Conservation (phyloP, 2,329 filamentous ascomycete species). For the Talaromyces rugulosus region DNA sequence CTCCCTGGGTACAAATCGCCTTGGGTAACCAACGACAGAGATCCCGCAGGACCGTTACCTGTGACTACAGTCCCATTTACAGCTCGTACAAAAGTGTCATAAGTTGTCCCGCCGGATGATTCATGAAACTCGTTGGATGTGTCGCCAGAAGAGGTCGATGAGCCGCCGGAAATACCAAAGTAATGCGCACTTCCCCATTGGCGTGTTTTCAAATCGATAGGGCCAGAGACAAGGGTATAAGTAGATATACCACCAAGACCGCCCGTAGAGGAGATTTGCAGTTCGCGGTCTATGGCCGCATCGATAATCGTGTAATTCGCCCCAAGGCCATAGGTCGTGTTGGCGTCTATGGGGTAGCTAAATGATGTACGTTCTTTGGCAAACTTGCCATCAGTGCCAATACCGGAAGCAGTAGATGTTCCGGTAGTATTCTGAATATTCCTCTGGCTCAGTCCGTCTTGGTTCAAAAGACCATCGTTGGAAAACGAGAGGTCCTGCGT, state of each 20-base stretch:
- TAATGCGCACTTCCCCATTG: constrained; percentile 29
- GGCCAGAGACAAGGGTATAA: constrained; percentile 49
- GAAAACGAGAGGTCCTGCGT: constrained; percentile 54
- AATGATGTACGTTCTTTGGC: constrained; percentile 38
- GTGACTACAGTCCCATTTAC: constrained; percentile 24
- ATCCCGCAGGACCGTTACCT: constrained; percentile 13
- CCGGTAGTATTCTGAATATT: constrained; percentile 52
- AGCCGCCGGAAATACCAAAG: constrained; percentile 15
- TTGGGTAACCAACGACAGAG: constrained; percentile 1
- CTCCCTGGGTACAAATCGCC: constrained; percentile 4
- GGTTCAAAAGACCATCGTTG: constrained; percentile 53
- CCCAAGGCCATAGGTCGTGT: constrained; percentile 46
- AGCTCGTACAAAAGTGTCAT: constrained; percentile 21
- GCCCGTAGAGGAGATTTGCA: constrained; percentile 40
- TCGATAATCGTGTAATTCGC: constrained; percentile 48
- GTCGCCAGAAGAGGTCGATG: constrained; percentile 25
- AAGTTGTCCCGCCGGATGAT: constrained; percentile 17
- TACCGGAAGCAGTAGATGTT: constrained; percentile 18
- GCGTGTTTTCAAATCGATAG: constrained; percentile 21
- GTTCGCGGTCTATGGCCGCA: constrained; percentile 47
- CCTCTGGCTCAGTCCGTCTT: constrained; percentile 52
- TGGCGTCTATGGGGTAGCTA: constrained; percentile 59
- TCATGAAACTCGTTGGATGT: constrained; percentile 25
- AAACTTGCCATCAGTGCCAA: constrained; percentile 34
- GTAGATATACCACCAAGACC: constrained; percentile 52